These are phyloP conservation scores for Tricholoma matsutake DNA, from an alignment of 768 basidiomycete species.

Conservation along the genomic window DNA sequence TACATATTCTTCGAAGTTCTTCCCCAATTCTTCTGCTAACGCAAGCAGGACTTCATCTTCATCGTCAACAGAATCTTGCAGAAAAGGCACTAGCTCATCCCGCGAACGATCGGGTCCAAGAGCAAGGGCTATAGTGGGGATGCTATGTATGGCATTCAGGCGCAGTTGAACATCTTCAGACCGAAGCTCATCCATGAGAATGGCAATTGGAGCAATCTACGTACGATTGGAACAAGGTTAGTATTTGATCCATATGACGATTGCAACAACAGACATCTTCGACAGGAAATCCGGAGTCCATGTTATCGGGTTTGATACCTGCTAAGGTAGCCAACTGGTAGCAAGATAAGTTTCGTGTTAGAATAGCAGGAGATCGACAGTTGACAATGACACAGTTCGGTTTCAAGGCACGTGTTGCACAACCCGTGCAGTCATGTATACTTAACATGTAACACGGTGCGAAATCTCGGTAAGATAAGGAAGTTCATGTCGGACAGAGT, in stretches of 20 bases:
- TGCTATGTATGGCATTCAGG: slow-evolving; percentile 93
- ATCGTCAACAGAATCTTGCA: slow-evolving; percentile 98
- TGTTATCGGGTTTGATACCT: slow-evolving; percentile 21
- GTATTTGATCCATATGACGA: slow-evolving; percentile 11
- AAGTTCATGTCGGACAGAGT: slow-evolving; percentile 30
- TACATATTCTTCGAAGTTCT: slow-evolving; percentile 90
- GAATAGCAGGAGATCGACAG: not conserved
- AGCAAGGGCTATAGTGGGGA: slow-evolving; percentile 97
- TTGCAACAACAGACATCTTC: slow-evolving; percentile 58
- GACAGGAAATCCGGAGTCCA: slow-evolving; percentile 63
- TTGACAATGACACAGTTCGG: no score
- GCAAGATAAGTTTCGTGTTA: not conserved
- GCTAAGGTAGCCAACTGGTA: not conserved
- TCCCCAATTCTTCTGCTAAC: slow-evolving; percentile 91
- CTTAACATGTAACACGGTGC: not conserved
- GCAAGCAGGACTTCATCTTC: slow-evolving; percentile 98
- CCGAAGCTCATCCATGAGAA: slow-evolving; percentile 96
- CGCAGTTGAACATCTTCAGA: slow-evolving; percentile 97
- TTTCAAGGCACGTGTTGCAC: not conserved
- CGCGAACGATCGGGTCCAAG: slow-evolving; percentile 93
- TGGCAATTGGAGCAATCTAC: slow-evolving; percentile 91
- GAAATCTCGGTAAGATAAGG: not conserved
- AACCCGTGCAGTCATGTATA: no score
- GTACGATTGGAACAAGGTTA: slow-evolving; percentile 11
- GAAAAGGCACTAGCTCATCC: slow-evolving; percentile 93